These are phyloP conservation scores for Fusarium armeniacum DNA, from an alignment of 2,329 filamentous ascomycete species.

Conservation along the genomic window DNA sequence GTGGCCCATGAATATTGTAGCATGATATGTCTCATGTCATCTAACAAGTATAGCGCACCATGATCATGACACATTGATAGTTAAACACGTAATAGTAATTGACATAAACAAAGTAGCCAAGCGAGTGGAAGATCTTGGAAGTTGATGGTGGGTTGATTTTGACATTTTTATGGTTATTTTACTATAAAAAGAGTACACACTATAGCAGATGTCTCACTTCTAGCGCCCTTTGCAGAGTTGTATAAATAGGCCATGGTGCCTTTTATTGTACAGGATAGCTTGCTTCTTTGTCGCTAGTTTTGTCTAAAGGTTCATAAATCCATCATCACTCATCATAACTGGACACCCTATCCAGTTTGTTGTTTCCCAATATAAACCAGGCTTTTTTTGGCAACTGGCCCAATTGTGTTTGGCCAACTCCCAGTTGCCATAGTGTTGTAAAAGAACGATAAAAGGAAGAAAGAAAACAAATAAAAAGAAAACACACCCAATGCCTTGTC, in stretches of 20 bases:
- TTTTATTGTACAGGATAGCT: slow-evolving; percentile 41
- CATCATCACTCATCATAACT: slow-evolving; percentile 45
- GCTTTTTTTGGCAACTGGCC: slow-evolving; percentile 8
- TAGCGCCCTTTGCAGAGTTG: slow-evolving; percentile 28
- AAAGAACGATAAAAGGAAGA: background rate
- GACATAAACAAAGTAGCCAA: background rate
- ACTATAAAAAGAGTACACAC: slow-evolving; percentile 13
- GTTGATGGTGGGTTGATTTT: slow-evolving; percentile 4
- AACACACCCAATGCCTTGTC: slow-evolving; percentile 39
- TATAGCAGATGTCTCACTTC: slow-evolving; percentile 17
- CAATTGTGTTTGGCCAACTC: slow-evolving; percentile 9
- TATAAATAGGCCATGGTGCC: slow-evolving; percentile 27
- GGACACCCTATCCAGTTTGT: slow-evolving; percentile 29
- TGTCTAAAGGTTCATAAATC: slow-evolving; percentile 46
- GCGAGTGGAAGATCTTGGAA: background rate
- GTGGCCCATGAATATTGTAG: background rate
- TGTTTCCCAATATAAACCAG: slow-evolving; percentile 20
- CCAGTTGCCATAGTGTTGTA: background rate
- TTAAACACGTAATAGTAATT: background rate
- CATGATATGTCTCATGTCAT: background rate
- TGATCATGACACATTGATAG: background rate
- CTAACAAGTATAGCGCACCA: background rate
- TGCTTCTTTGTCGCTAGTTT: slow-evolving; percentile 36
- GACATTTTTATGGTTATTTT: slow-evolving; percentile 18
- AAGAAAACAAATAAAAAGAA: background rate